Base-by-base conservation (phyloP, 148 eudicot species). In the Pharnaceum exiguum region DNA sequence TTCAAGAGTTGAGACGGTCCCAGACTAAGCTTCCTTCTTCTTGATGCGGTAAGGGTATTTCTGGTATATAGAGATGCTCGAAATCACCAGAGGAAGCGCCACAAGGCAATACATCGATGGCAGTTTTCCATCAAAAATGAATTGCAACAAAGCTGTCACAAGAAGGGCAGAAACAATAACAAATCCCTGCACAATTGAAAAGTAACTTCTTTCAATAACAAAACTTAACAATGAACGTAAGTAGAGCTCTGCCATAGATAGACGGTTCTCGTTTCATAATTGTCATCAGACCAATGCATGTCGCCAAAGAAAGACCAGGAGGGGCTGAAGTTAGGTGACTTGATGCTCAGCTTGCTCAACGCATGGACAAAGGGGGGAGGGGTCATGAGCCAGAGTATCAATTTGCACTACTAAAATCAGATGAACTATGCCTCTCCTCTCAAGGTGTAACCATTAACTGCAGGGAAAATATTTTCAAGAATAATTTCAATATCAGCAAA, bases 141-240 rank as follows among this genome's bases (percentile, higher is more conserved):
- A 85, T 52, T 93, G 98, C 70, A 93, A 68, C 79, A 93, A 75
- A 25, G 98, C 98, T 7, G 98, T 88, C 54, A 88, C 96, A 9
- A 93, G 75, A 51, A 93, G 96, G 12, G 98, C 96, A 45, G 96
- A 93, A 57, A 93, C 98, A 71, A 88, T 93, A 46, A 93, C 90
- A 69, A 93, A 93, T 18, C 96, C 98, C 98, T 93, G 86, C 81
- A 83, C 16, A 55, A 22, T 47, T 44, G 56, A 39, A 50, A 39
- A 29, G 16, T 16, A 18, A 24, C 11, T 8, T 16, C 11, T 5
- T 21, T 18, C 9, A 17, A 24, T 62, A 47, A 49, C 37, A 53
- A 30, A 66, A 53, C 5, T 46, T 26, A 36, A 9, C 19, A 44
- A 25, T n/a, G n/a, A n/a, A n/a, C n/a, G n/a, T n/a, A n/a, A n/a